These are phyloP conservation scores for Syzygium oleosum DNA, from an alignment of 345 rosid species.

Conservation along the genomic window DNA sequence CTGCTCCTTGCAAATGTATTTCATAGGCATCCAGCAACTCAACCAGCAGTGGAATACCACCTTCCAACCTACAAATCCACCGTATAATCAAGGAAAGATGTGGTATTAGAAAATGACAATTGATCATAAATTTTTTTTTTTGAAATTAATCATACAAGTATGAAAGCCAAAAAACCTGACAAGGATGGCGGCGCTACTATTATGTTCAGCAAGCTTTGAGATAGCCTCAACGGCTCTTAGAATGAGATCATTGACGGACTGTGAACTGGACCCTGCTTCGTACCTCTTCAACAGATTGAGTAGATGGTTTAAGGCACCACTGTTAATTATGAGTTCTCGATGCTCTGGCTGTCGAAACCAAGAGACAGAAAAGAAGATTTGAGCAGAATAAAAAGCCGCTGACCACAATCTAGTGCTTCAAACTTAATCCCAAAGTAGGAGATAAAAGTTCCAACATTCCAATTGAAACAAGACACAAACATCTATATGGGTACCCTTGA, in stretches of 20 bases:
- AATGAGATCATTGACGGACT: not conserved
- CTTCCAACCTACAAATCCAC: constrained; percentile 39
- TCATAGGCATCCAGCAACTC: constrained; percentile 50
- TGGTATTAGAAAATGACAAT: not conserved
- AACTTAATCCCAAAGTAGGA: not conserved
- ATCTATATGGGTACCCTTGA: not conserved
- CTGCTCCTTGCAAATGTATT: constrained; percentile 65
- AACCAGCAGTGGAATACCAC: constrained; percentile 69
- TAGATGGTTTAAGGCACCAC: not conserved
- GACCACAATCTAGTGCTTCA: not conserved
- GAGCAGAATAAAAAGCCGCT: not conserved
- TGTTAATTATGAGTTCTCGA: not conserved
- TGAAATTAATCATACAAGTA: not conserved
- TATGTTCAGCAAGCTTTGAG: not conserved
- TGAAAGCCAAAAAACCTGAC: not conserved
- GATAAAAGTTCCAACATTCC: not conserved
- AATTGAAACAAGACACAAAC: not conserved
- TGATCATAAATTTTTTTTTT: not conserved
- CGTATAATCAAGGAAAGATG: not conserved
- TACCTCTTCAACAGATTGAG: not conserved
- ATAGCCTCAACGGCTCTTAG: not conserved
- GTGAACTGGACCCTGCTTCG: not conserved
- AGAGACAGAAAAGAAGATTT: not conserved
- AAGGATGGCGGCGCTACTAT: not conserved
- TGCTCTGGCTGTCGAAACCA: not conserved